Evolutionary conservation across 768 basidiomycete species (phyloP).

Genomic region (Serendipita indica): DNA sequence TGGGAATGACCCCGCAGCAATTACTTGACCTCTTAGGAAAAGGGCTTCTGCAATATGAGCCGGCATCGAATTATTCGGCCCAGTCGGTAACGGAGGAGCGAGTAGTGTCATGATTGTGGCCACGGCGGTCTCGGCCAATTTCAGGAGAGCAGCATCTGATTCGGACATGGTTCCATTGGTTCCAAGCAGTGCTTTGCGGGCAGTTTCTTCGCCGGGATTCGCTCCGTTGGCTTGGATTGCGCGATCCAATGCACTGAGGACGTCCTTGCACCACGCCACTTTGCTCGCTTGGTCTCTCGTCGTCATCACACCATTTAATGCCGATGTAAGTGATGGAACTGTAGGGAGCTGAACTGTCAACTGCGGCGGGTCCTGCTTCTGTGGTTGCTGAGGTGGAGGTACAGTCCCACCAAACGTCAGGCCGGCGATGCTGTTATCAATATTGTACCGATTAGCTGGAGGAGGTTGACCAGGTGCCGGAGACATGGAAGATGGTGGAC

Average conservation of each 20-base stretch:
- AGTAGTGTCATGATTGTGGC: constrained; percentile 47
- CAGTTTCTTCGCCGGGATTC: constrained; percentile 17
- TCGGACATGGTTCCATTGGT: constrained; percentile 29
- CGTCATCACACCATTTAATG: constrained; percentile 36
- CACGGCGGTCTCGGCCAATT: constrained; percentile 50
- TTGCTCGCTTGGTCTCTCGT: constrained; percentile 42
- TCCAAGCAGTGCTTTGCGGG: constrained; percentile 22
- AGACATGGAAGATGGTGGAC: constrained; percentile 15
- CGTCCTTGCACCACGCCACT: constrained; percentile 70
- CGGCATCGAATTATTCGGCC: constrained; percentile 20
- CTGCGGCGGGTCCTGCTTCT: constrained; percentile 25
- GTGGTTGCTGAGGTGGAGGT: constrained; percentile 19
- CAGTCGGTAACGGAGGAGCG: constrained; percentile 18
- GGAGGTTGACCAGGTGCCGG: constrained; percentile 7
- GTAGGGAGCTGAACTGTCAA: constrained; percentile 58
- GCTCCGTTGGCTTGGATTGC: constrained; percentile 16
- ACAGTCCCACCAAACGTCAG: constrained; percentile 13
- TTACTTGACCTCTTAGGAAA: constrained; percentile 62
- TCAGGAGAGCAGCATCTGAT: constrained; percentile 41
- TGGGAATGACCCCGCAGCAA: constrained; percentile 37
- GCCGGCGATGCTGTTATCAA: constrained; percentile 15
- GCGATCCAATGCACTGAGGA: constrained; percentile 64
- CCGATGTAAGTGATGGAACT: constrained; percentile 41
- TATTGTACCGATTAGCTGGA: constrained; percentile 14
- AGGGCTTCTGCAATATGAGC: constrained; percentile 53